A percentile compares a stretch with the other conserved stretches of the same genome.
Evolutionary conservation across 352 stramenopile genomes (phyloP).

Genomic region (Pythium plurisporium): DNA sequence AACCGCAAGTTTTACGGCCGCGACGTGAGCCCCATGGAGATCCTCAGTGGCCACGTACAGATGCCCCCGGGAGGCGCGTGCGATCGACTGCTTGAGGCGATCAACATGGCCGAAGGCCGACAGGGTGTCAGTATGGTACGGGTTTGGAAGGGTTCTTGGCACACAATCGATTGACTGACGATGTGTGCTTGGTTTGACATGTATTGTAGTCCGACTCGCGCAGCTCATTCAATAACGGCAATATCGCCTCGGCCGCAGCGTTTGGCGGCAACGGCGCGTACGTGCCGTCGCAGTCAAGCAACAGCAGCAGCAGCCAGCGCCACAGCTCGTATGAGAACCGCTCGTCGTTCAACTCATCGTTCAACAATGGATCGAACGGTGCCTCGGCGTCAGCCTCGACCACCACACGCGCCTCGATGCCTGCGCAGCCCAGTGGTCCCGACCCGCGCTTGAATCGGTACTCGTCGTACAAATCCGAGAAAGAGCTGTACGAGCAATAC

Average conservation of each 20-base stretch:
- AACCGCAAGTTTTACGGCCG: constrained; percentile 82
- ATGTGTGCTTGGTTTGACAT: no score
- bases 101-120: constrained; percentile 31
- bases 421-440: constrained; percentile 29
- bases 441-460: constrained; percentile 72
- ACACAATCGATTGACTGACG: background rate
- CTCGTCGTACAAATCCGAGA: constrained; percentile 74
- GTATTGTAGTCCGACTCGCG: constrained; percentile 18
- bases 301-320: background rate
- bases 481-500: constrained; percentile 79
- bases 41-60: constrained; percentile 78
- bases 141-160: background rate
- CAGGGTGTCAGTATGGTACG: constrained; percentile 18
- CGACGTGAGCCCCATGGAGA: constrained; percentile 76
- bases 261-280: background rate
- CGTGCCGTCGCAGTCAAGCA: background rate
- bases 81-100: constrained; percentile 8
- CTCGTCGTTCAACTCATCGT: constrained; percentile 19
- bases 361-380: constrained; percentile 13
- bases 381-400: constrained; percentile 6
- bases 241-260: background rate
- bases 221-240: constrained; percentile 14
- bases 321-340: constrained; percentile 17
- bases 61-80: no score
- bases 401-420: constrained; percentile 23